Evolutionary conservation across 2,329 filamentous ascomycete genomes (phyloP), one percentile per base, ranked within the genome.

Genomic region (Zasmidium angulare): DNA sequence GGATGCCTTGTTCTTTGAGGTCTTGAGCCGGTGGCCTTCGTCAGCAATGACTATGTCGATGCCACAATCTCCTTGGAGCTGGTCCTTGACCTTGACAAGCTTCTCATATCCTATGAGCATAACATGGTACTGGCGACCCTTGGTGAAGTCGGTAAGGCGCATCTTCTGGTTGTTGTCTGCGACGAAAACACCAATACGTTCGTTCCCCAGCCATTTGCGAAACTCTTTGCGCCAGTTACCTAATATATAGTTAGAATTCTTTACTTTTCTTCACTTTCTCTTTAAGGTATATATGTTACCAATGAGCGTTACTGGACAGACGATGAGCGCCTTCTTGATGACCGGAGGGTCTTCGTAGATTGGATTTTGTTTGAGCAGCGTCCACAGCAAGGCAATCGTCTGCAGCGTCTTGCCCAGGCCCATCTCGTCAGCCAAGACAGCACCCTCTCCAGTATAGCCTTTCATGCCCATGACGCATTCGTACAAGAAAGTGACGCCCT

Each of bases 161-260:
- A 80, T 85, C 58, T 82, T 81, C n/a, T n/a, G n/a, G 60, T 82
- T 82, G 60, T 85, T 81, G 62, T 86, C 85, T 20, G 82, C 83
- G 12, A 89, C 83, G 65, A 89, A 86, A 1, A 90, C 86, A 3
- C 88, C 88, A 57, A 90, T 82, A 21, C 86, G 79, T 66, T 90
- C 87, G 63, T 84, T 87, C 0, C 88, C 88, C 1, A 91, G 79
- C 88, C 88, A 91, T 69, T 90, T 90, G 59, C 82, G 81, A 63
- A 90, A 89, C 69, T 91, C 88, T 64, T 86, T 86, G 56, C 84
- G 82, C 88, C 88, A 91, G 63, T 91, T 91, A n/a, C n/a, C n/a
- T n/a, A n/a, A n/a, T n/a, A n/a, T n/a, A n/a, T n/a, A n/a, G n/a
- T n/a, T n/a, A n/a, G n/a, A n/a, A n/a, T n/a, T n/a, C n/a, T n/a